phyloP scores from a whole-genome alignment of 2,329 filamentous ascomycete genomes.

The Scedosporium minutisporum region DNA sequence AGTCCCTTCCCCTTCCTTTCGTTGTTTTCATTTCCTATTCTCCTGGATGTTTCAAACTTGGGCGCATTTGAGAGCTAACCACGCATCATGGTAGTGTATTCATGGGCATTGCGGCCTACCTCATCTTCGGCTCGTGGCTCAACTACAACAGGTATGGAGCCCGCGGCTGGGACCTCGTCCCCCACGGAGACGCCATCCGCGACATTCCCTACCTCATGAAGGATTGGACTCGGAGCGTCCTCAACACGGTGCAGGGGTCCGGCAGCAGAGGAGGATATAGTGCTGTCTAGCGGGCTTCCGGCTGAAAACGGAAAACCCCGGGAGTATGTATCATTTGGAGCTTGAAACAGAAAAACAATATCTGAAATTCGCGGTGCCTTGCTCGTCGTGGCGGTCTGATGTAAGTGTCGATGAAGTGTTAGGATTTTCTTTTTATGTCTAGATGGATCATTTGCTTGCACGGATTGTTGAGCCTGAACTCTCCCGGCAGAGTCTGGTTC shows the following conservation, averaged over 20 bases:
- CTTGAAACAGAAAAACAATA: background rate
- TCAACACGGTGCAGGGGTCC: slow-evolving; percentile 75
- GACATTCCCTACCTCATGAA: slow-evolving; percentile 88
- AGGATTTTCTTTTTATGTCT: background rate
- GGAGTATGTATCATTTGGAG: background rate
- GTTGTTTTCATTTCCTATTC: background rate
- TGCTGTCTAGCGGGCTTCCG: slow-evolving; percentile 57
- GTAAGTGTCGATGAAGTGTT: background rate
- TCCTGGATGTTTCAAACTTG: background rate
- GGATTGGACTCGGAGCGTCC: slow-evolving; percentile 71
- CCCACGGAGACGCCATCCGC: slow-evolving; percentile 83
- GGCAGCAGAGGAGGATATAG: slow-evolving; percentile 87
- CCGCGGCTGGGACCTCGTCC: slow-evolving; percentile 87
- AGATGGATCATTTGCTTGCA: too few relatives aligned
- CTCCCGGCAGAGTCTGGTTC: background rate
- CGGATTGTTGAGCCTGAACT: too few relatives aligned
- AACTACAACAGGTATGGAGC: slow-evolving; percentile 97
- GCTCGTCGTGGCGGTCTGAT: background rate
- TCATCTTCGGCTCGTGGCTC: slow-evolving; percentile 97
- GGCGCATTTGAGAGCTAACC: slow-evolving; percentile 10
- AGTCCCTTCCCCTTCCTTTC: slow-evolving; percentile 27
- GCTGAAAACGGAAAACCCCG: too few relatives aligned
- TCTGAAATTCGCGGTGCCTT: background rate
- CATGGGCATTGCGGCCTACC: slow-evolving; percentile 74
- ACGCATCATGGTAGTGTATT: slow-evolving; percentile 54